These are phyloP conservation scores for Keithomyces neogunnii DNA, from an alignment of 2,329 filamentous ascomycete genomes.

Conservation along the genomic window DNA sequence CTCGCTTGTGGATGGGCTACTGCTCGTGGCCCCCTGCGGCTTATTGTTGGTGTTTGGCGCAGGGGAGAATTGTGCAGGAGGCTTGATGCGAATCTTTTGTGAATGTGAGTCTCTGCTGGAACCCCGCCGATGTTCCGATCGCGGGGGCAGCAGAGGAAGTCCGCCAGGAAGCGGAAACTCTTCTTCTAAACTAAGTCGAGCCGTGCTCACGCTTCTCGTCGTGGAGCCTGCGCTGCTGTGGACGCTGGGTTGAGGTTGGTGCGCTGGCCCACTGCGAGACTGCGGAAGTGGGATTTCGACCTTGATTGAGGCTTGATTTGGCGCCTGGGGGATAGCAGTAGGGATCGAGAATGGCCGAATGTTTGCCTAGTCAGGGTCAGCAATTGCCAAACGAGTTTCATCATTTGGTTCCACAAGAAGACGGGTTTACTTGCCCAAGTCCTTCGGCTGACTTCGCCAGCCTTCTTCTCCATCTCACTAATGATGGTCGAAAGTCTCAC, in stretches of 20 bases:
- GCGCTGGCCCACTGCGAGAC: slow-evolving; percentile 1
- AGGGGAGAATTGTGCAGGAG: neutral
- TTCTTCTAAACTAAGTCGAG: slow-evolving; percentile 10
- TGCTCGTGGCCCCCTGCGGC: slow-evolving; percentile 2
- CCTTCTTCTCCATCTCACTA: slow-evolving; percentile 77
- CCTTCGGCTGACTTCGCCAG: slow-evolving; percentile 72
- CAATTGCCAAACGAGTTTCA: neutral
- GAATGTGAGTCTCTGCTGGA: neutral
- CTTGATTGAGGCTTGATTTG: slow-evolving; percentile 1
- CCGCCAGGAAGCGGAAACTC: slow-evolving; percentile 17
- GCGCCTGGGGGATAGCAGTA: neutral
- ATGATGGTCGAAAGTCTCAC: slow-evolving; percentile 69
- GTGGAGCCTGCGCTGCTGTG: slow-evolving; percentile 11
- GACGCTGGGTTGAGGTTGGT: slow-evolving; percentile 8
- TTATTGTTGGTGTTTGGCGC: neutral
- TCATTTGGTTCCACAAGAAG: neutral
- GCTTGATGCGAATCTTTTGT: neutral
- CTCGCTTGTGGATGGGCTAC: slow-evolving; percentile 16
- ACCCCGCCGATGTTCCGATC: neutral
- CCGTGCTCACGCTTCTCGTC: slow-evolving; percentile 5
- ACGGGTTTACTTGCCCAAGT: slow-evolving; percentile 51
- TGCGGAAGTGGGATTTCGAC: slow-evolving; percentile 5
- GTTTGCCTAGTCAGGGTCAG: slow-evolving; percentile 7
- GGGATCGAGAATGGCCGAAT: slow-evolving; percentile 14
- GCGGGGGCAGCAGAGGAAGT: slow-evolving; percentile 12